Percentiles rank a stretch among this genome's conserved stretches.
Conservation (phyloP, 2,329 filamentous ascomycete species). For the Penicillium sp. region DNA sequence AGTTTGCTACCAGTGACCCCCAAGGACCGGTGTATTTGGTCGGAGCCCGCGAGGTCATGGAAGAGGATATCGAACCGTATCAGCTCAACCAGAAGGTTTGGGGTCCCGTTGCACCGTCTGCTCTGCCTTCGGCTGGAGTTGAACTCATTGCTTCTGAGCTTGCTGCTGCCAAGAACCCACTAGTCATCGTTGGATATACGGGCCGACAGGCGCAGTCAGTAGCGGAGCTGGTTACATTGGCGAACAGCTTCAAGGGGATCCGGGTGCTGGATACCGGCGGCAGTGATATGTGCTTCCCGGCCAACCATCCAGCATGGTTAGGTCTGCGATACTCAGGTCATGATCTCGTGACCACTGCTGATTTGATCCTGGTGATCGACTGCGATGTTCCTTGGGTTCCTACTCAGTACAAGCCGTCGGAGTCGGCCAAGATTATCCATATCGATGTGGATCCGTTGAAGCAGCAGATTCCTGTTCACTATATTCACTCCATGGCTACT, state of each 20-base stretch:
- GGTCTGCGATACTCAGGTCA: slow-evolving; percentile 71
- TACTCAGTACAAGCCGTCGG: slow-evolving; percentile 61
- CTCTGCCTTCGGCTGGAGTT: slow-evolving; percentile 48
- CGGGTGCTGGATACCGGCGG: slow-evolving; percentile 51
- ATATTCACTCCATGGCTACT: slow-evolving; percentile 60
- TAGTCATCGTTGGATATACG: slow-evolving; percentile 49
- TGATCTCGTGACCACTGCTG: slow-evolving; percentile 66
- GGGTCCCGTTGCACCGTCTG: slow-evolving; percentile 65
- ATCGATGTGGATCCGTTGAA: slow-evolving; percentile 64
- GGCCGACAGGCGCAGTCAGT: slow-evolving; percentile 45
- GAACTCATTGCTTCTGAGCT: slow-evolving; percentile 43
- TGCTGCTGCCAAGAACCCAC: slow-evolving; percentile 44
- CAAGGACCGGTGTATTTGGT: slow-evolving; percentile 74
- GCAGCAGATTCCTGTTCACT: slow-evolving; percentile 69
- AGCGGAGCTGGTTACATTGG: slow-evolving; percentile 44
- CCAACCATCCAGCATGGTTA: slow-evolving; percentile 52
- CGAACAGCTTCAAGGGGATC: slow-evolving; percentile 46
- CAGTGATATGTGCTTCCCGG: slow-evolving; percentile 50
- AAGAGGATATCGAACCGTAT: slow-evolving; percentile 74
- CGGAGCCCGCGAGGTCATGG: slow-evolving; percentile 76
- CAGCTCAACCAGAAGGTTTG: slow-evolving; percentile 63
- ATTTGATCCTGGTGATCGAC: slow-evolving; percentile 78
- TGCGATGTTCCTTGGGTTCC: slow-evolving; percentile 92
- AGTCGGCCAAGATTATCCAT: slow-evolving; percentile 57
- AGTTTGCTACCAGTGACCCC: slow-evolving; percentile 72